phyloP scores from a whole-genome alignment of 495 filamentous ascomycete species.

The Xylaria acuta region DNA sequence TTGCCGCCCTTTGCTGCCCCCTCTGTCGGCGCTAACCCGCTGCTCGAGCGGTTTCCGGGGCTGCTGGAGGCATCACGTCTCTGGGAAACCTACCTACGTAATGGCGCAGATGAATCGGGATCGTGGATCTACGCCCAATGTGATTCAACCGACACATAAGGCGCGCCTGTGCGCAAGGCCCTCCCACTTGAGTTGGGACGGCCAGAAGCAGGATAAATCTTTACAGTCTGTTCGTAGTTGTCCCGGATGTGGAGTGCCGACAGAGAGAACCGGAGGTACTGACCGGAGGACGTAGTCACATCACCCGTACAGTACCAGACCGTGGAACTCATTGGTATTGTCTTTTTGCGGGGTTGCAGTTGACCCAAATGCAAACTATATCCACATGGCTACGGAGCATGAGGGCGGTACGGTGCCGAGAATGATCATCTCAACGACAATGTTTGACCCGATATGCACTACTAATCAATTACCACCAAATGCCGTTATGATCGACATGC shows the following conservation, averaged over 20 bases:
- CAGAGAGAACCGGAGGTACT: conserved; percentile 36
- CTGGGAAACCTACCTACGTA: background rate
- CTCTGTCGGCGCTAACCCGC: conserved; percentile 2
- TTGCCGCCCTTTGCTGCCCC: background rate
- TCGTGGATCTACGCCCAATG: conserved; percentile 6
- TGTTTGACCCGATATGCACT: background rate
- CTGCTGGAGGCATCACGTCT: background rate
- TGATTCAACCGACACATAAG: background rate
- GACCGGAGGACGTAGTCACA: conserved; percentile 45
- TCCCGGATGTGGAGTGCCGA: conserved; percentile 40
- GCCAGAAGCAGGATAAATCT: background rate
- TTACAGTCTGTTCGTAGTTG: conserved; percentile 34
- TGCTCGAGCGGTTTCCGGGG: conserved; percentile 6
- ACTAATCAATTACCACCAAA: background rate
- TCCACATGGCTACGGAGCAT: background rate
- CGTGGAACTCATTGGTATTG: background rate
- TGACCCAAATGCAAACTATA: background rate
- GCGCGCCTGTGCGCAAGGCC: background rate
- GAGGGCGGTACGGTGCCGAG: background rate
- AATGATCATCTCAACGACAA: background rate
- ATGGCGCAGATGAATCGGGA: background rate
- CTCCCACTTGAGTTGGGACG: background rate
- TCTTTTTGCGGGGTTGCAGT: background rate
- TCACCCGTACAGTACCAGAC: conserved; percentile 29
- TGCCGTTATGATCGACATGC: background rate